Base-by-base conservation (phyloP, 2,329 filamentous ascomycete genomes). In the Hymenotorrendiella dingleyae region DNA sequence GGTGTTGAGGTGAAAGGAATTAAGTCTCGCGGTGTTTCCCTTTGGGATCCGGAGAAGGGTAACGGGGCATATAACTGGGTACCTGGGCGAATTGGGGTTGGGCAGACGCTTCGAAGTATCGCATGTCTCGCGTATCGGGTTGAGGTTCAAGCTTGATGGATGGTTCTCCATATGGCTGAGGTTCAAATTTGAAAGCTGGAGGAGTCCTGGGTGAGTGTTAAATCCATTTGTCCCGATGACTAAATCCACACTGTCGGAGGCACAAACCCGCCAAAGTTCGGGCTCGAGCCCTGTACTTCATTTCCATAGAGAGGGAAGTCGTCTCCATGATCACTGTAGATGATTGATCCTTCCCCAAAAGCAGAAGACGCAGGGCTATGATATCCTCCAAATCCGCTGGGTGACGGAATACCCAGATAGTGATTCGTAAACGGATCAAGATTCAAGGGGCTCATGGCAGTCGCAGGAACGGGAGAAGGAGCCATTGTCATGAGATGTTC, bases 351-450 rank as follows among this genome's bases (percentile, higher is more conserved):
- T 60, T 80, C 67, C n/a, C 75, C 68, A 58, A 75, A 80, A 14
- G 73, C 78, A 46, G 78, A 82, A 22, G 77, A 78, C 17, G 77
- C 74, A 39, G 78, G 78, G 58, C 77, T 82, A 59, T 79, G 48
- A 32, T 62, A 81, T 44, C 70, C 71, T 42, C 57, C 58, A 48
- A 54, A 62, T 48, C 75, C 80, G 21, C 74, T 74, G 19, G 77
- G 76, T 43, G 77, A 80, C n/a, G 78, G 78, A 39, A 82, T 74
- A 60, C 67, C 75, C 44, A 82, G 71, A 57, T 80, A 82, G 54
- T 80, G 74, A 53, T 72, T 70, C 50, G 66, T 66, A 24, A 74
- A 80, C 23, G 76, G 74, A 33, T 62, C 60, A 40, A 80, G 64
- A 53, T 70, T 67, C 57, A 79, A 58, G 12, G 76, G 74, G 59